Base-by-base conservation (phyloP, 1,139 yeast genomes). In the Pichia sp. region DNA sequence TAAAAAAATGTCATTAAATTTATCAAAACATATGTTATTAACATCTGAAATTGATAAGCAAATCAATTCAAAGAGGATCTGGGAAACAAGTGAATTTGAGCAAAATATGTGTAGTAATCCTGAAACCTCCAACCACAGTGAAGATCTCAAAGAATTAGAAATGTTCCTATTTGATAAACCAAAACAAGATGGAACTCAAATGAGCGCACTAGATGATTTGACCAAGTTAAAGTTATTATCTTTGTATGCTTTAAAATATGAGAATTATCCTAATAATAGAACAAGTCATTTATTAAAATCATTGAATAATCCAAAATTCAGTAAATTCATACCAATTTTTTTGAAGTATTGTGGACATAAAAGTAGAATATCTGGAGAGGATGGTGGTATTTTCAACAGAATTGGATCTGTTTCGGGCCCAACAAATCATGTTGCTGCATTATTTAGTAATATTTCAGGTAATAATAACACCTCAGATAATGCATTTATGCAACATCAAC, bases 11-110 rank as follows among this genome's bases (percentile, higher is more conserved):
- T 85, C 95, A 13, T 82, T 89, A 39, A 92, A 89, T 61, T 89
- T 94, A n/a, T 78, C 95, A 40, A 92, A 92, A 61, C 98, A 94
- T 66, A 88, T 94, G 73, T 80, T 95, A 22, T 73, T 92, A 34
- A 89, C 92, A 8, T 79, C 92, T 36, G 97, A 90, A 60, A 74
- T 92, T 43, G 95, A 90, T 58, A 76, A 78, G 48, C 83, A 82
- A 49, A 77, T 87, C 41, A 75, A 77, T 23, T 58, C 64, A 22
- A 73, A 75, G 47, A 73, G 84, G 54, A 69, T 92, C 44, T 84
- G 97, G 85, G 89, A 84, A 51, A 77, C 89, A 8, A 85, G 96
- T 54, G 97, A 92, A 65, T 70, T 89, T 43, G 97, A 92, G 64
- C 99, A 92, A 66, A 78, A 82, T 25, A 71, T 92, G 48, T 81